These are phyloP conservation scores for Phylloporus sp. DNA, from an alignment of 768 basidiomycete genomes.

Conservation along the genomic window DNA sequence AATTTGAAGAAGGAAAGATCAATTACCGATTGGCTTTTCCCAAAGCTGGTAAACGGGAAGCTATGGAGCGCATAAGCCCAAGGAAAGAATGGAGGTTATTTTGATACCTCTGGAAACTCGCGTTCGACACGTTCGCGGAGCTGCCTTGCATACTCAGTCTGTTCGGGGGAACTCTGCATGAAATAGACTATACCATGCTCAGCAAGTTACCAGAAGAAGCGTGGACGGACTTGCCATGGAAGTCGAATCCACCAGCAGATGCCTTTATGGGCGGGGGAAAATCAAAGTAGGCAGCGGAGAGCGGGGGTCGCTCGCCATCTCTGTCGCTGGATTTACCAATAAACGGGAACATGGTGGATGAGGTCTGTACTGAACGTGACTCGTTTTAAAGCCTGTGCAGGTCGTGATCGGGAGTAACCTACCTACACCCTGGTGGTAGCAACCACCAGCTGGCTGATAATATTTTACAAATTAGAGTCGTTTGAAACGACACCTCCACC, in stretches of 20 bases:
- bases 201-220: not conserved
- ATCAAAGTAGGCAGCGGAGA: conserved; percentile 40
- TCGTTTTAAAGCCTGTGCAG: no score
- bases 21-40: conserved; percentile 58
- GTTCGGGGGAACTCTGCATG: conserved; percentile 40
- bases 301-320: conserved; percentile 31
- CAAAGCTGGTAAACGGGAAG: conserved; percentile 58
- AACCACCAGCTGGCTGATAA: no score
- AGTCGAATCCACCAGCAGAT: conserved; percentile 64
- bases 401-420: no score
- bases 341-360: no score
- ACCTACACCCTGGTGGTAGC: no score
- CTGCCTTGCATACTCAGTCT: conserved; percentile 47
- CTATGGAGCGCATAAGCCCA: conserved; percentile 30
- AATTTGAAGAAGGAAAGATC: not conserved
- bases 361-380: no score
- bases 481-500: no score
- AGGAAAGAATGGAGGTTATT: not conserved
- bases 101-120: conserved; percentile 66
- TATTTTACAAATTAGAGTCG: no score
- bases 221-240: conserved; percentile 50
- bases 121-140: conserved; percentile 56
- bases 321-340: no score
- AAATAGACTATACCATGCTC: conserved; percentile 51
- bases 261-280: conserved; percentile 54